Conservation (phyloP, 257 asterid genomes). For the Jacaranda copaia region DNA sequence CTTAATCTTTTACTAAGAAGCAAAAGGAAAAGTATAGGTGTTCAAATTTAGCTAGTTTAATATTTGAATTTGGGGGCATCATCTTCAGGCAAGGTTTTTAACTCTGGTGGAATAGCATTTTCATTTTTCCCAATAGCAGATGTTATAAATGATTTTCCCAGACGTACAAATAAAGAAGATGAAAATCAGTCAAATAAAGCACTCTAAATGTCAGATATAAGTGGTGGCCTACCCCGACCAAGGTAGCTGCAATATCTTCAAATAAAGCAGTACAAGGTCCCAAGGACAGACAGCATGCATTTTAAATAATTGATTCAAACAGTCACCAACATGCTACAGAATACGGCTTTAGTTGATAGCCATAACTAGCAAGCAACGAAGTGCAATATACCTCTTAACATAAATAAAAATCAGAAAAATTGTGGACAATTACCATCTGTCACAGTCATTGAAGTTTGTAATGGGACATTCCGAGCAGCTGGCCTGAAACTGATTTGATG, state of each 20-base stretch:
- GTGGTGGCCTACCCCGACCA: background rate
- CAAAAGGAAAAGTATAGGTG: background rate
- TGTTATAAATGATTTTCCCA: background rate
- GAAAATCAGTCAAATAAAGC: constrained; percentile 7
- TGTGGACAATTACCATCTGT: constrained; percentile 68
- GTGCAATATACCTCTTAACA: background rate
- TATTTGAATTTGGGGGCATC: background rate
- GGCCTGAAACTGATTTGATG: constrained; percentile 96
- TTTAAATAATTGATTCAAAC: background rate
- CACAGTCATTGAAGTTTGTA: constrained; percentile 93
- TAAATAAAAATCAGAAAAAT: constrained; percentile 7
- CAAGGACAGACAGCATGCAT: background rate
- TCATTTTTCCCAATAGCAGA: constrained; percentile 7
- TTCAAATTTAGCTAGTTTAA: background rate
- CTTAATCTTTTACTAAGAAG: background rate
- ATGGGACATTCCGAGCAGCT: constrained; percentile 70
- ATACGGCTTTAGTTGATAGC: background rate
- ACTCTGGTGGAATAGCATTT: constrained; percentile 7
- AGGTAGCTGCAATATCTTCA: too few species aligned
- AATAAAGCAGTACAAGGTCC: background rate
- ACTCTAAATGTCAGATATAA: background rate
- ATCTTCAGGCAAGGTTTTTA: background rate
- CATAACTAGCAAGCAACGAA: constrained; percentile 15
- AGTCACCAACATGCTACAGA: constrained; percentile 3
- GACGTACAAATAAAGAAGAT: background rate